Evolutionary conservation across 2,329 filamentous ascomycete species (phyloP).

Genomic region (Graphilbum fragrans): DNA sequence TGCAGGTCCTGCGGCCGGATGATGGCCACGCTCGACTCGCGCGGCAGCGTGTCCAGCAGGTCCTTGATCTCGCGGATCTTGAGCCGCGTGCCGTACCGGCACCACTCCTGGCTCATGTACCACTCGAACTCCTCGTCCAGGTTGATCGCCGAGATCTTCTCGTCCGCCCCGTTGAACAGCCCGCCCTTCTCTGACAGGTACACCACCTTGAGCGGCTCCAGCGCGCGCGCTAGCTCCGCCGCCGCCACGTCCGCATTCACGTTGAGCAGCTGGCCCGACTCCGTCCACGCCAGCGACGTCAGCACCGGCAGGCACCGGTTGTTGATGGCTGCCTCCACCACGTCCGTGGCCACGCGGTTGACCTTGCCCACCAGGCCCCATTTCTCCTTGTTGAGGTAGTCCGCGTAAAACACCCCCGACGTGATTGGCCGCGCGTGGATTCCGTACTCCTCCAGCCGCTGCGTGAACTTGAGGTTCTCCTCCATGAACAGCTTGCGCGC

Average conservation of each 20-base stretch:
- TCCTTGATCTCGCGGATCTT: constrained; percentile 99
- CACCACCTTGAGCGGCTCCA: constrained; percentile 93
- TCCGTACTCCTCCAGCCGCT: constrained; percentile 81
- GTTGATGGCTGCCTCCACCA: constrained; percentile 83
- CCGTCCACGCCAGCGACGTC: constrained; percentile 90
- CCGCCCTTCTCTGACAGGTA: constrained; percentile 98
- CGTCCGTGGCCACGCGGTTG: constrained; percentile 77
- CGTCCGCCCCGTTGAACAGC: constrained; percentile 80
- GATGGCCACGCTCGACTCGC: constrained; percentile 90
- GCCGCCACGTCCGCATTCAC: constrained; percentile 97
- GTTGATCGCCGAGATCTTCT: constrained; percentile 96
- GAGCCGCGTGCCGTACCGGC: constrained; percentile 82
- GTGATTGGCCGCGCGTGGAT: constrained; percentile 83
- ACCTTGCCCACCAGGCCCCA: constrained; percentile 95
- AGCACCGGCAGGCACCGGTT: constrained; percentile 86
- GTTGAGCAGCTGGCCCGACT: constrained; percentile 85
- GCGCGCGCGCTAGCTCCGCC: constrained; percentile 74
- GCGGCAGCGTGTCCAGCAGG: constrained; percentile 74
- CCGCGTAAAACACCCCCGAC: constrained; percentile 78
- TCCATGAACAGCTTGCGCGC: constrained; percentile 88
- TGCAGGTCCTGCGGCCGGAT: constrained; percentile 94
- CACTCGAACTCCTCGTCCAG: constrained; percentile 91
- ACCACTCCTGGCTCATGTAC: constrained; percentile 90
- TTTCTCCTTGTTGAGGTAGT: constrained; percentile 93
- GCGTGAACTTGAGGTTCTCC: constrained; percentile 86